Percentiles rank a stretch among this genome's conserved stretches.
These are phyloP conservation scores for Phytophthora ohioensis DNA, from an alignment of 352 stramenopile genomes.

Conservation along the genomic window DNA sequence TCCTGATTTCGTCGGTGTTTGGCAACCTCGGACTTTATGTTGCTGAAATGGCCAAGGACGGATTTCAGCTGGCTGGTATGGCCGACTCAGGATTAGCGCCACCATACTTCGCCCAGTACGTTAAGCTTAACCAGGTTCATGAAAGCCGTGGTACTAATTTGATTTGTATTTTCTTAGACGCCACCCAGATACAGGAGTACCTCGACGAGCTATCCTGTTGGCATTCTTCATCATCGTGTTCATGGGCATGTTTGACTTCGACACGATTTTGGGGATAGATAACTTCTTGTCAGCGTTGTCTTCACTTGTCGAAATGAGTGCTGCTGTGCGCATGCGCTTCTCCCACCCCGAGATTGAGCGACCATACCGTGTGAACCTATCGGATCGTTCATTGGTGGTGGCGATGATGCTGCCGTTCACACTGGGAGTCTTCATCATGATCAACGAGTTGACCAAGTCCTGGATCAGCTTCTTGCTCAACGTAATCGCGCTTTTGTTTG, in stretches of 20 bases:
- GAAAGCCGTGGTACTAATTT: not conserved
- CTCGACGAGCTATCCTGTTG: conserved; percentile 71
- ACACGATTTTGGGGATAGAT: conserved; percentile 82
- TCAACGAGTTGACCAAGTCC: conserved; percentile 87
- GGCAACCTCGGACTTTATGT: conserved; percentile 86
- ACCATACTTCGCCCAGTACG: conserved; percentile 79
- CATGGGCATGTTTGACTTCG: conserved; percentile 85
- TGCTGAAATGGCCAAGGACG: conserved; percentile 86
- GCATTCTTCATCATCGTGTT: conserved; percentile 83
- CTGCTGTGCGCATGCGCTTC: conserved; percentile 81
- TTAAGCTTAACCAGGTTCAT: not conserved
- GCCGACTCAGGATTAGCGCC: conserved; percentile 81
- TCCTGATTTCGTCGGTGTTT: conserved; percentile 80
- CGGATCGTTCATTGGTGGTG: conserved; percentile 60
- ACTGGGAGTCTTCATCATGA: conserved; percentile 73
- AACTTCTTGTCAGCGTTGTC: conserved; percentile 84
- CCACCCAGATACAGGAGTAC: conserved; percentile 64
- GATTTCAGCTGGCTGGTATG: conserved; percentile 85
- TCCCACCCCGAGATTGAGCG: conserved; percentile 77
- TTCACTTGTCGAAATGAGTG: conserved; percentile 80
- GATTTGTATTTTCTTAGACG: conserved; percentile 45
- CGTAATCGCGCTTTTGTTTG: conserved; percentile 50
- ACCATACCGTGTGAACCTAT: conserved; percentile 80
- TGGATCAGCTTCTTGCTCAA: conserved; percentile 74
- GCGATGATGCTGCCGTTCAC: conserved; percentile 65